These are phyloP conservation scores for Ceratocystis variospora DNA, from an alignment of 2,329 filamentous ascomycete species.

Conservation along the genomic window DNA sequence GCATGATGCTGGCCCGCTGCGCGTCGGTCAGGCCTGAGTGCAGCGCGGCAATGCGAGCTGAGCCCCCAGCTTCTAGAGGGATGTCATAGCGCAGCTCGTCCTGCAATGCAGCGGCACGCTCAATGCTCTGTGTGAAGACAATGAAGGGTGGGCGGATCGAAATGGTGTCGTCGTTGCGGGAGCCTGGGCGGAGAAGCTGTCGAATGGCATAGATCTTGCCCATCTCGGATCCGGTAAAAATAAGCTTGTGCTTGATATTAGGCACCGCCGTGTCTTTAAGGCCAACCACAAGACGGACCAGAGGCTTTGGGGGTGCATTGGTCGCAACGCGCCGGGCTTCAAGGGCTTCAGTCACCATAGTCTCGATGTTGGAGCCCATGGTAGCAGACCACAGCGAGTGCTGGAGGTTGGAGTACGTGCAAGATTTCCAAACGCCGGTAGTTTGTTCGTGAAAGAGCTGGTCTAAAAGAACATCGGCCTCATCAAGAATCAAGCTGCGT, in stretches of 20 bases:
- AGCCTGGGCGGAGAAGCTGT: slow-evolving; percentile 70
- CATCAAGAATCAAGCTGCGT: slow-evolving; percentile 67
- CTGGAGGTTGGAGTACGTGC: slow-evolving; percentile 53
- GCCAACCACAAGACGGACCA: slow-evolving; percentile 83
- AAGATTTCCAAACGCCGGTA: slow-evolving; percentile 67
- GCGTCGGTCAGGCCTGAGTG: slow-evolving; percentile 73
- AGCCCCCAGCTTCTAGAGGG: slow-evolving; percentile 71
- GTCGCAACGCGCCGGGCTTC: slow-evolving; percentile 30
- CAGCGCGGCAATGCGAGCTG: slow-evolving; percentile 71
- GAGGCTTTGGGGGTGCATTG: slow-evolving; percentile 30
- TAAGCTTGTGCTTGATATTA: slow-evolving; percentile 76
- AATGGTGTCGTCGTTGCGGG: slow-evolving; percentile 32
- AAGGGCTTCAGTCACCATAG: slow-evolving; percentile 57
- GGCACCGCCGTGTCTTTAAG: slow-evolving; percentile 92
- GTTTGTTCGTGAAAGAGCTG: slow-evolving; percentile 84
- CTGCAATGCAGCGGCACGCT: slow-evolving; percentile 73
- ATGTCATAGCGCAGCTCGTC: slow-evolving; percentile 92
- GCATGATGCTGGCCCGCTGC: slow-evolving; percentile 68
- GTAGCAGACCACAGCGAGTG: slow-evolving; percentile 90
- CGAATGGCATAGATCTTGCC: slow-evolving; percentile 86
- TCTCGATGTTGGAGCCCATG: slow-evolving; percentile 86
- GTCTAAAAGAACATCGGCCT: slow-evolving; percentile 89
- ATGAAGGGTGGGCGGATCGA: slow-evolving; percentile 76
- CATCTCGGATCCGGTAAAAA: slow-evolving; percentile 82
- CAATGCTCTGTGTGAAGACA: slow-evolving; percentile 92